phyloP scores from a whole-genome alignment of 2,329 filamentous ascomycete genomes.

The Aspergillus clavatus region DNA sequence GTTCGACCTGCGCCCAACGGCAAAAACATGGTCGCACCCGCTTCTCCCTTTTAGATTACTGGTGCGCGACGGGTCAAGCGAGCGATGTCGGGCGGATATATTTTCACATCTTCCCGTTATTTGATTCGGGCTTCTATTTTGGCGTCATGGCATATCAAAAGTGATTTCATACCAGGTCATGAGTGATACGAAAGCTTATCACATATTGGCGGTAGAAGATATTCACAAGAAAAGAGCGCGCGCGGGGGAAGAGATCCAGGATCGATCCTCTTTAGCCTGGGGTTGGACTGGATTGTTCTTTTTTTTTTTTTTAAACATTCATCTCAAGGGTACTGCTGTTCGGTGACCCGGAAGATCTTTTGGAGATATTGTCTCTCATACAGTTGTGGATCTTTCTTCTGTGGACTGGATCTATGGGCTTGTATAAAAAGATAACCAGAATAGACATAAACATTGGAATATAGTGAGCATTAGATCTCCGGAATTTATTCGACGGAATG shows the following conservation, averaged over 20 bases:
- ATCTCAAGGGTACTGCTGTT: background rate
- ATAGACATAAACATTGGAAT: too few species aligned
- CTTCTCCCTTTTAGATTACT: too few species aligned
- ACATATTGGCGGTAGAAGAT: background rate
- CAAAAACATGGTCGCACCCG: too few species aligned
- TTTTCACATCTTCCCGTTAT: background rate
- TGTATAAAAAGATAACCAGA: too few species aligned
- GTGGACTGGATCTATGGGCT: too few species aligned
- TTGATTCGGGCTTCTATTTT: background rate
- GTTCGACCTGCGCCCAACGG: too few species aligned
- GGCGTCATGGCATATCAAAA: background rate
- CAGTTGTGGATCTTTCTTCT: background rate
- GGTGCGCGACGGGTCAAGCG: too few species aligned
- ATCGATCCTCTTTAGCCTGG: background rate
- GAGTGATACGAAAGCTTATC: background rate
- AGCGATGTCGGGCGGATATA: too few species aligned
- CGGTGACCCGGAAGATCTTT: background rate
- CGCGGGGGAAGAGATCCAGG: background rate
- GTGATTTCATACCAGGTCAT: background rate
- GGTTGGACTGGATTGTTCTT: background rate
- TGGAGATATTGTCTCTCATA: background rate
- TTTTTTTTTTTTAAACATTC: background rate
- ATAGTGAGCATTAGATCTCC: too few species aligned
- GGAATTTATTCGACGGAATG: too few species aligned
- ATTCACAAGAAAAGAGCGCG: background rate